Base-by-base conservation (phyloP, 805 yeast genomes). In the Pichia rugopelliculosa region DNA sequence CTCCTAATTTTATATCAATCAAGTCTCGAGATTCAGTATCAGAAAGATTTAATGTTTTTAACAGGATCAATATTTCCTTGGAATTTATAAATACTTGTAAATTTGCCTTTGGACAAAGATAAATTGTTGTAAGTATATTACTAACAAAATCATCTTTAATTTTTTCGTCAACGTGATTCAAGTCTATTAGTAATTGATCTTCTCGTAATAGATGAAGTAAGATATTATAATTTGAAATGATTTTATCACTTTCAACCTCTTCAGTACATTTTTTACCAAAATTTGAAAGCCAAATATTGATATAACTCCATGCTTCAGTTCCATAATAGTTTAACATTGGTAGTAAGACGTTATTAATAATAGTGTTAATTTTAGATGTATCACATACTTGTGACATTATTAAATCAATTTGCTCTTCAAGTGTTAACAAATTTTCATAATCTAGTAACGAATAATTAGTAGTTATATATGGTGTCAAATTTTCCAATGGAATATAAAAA, bases 41-140 rank as follows among this genome's bases (percentile, higher is more conserved):
- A 3, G 48, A 25, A 10, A 55, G 36, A 1, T 44, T 25, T 21
- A 61, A 22, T 0, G 54, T 12, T 27, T 53, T 49, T 15, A 62
- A 36, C 13, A 45, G 47, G 1, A 42, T 54, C 10, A 65, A 33
- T 3, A 61, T 51, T 42, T 64, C 63, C 45, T 63, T 63, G 50
- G 62, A 55, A 30, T 47, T 44, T 11, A 60, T 45, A 43, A 59
- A 57, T 0, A 56, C 47, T 27, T 56, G 55, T 25, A 62, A 45
- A 0, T 62, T 54, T 1, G 60, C 59, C 12, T 47, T 51, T 1
- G 64, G 64, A 24, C 55, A 57, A 12, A 61, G 36, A 41, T 56
- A 63, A 3, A 65, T 50, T 1, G 46, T 48, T 2, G 63, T 42
- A 9, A 64, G 13, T 0, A 63, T 25, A 5, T 52, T 50, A 8